Evolutionary conservation across 2,329 filamentous ascomycete species (phyloP), one percentile per base, ranked within the genome.

Genomic region (Orbilia quercus): DNA sequence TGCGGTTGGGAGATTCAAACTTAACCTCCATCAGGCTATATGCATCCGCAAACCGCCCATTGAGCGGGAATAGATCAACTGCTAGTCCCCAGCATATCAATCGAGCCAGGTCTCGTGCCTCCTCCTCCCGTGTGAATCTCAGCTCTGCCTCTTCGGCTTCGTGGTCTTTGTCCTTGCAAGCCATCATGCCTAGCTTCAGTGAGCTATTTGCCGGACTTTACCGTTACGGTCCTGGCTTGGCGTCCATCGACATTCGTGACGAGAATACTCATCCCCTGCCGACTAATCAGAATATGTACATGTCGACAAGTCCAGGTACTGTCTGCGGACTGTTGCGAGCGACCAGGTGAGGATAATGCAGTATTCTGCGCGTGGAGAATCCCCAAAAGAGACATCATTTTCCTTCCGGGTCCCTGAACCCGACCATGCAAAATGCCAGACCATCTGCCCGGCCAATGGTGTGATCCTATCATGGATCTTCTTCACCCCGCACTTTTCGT

Each of bases 401-500:
- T 59, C 51, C 45, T 59, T 69, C 64, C 64, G 64, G 64, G 54
- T 40, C 55, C 64, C 48, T 54, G 55, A 60, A 25, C 28, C 6
- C 31, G n/a, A n/a, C n/a, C n/a, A n/a, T n/a, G n/a, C 28, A 44
- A 44, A 42, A 36, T 34, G 6, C 25, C 23, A 16, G n/a, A 7
- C n/a, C n/a, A 25, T 11, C 18, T 40, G 42, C 44, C 36, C 36
- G 36, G 31, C 36, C 28, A 42, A 57, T 65, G 62, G 62, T 65
- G 62, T 65, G 51, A 65, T 65, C 48, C 25, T 65, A 65, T 57
- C 62, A 28, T 54, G 50, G 50, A 5, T 31, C 23, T 2, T 50
- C 28, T 38, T 45, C 45, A 45, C 63, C 53, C 63, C 53, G 63
- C 63, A 59, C 55, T 44, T 45, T 28, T 28, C 45, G 6, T 47